These are phyloP conservation scores for Nakazawaea peltata DNA, from an alignment of 805 yeast genomes.

Conservation along the genomic window DNA sequence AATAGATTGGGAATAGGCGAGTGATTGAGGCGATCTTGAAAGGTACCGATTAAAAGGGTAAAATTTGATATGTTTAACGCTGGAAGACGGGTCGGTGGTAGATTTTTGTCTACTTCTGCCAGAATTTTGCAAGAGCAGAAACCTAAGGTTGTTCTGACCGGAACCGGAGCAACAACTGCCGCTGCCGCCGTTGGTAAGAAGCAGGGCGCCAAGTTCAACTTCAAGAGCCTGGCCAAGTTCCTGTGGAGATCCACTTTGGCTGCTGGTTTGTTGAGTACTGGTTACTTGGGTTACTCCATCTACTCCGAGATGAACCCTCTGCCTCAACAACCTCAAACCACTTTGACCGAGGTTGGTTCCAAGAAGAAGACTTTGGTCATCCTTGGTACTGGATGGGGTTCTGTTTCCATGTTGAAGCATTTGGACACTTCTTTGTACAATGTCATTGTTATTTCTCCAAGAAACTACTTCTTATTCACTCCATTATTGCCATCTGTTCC, in stretches of 20 bases:
- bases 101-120: not conserved
- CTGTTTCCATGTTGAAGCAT: slow-evolving; percentile 74
- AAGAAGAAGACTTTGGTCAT: slow-evolving; percentile 66
- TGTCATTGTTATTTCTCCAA: slow-evolving; percentile 85
- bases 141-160: too few species aligned
- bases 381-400: slow-evolving; percentile 94
- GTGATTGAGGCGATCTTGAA: too few species aligned
- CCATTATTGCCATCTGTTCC: slow-evolving; percentile 93
- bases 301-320: slow-evolving; percentile 57
- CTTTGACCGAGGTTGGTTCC: slow-evolving; percentile 38
- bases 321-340: slow-evolving; percentile 51
- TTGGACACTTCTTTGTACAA: slow-evolving; percentile 83
- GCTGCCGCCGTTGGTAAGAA: slow-evolving; percentile 1
- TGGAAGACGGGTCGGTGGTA: too few species aligned
- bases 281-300: slow-evolving; percentile 53
- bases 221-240: not conserved
- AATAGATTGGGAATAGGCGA: too few species aligned
- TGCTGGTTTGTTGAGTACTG: slow-evolving; percentile 43
- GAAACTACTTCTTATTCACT: slow-evolving; percentile 92
- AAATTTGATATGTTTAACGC: too few species aligned
- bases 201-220: not conserved
- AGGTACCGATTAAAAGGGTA: too few species aligned
- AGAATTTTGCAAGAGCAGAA: not conserved
- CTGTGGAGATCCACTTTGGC: slow-evolving; percentile 33
- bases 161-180: not conserved